Evolutionary conservation across 306 rosid genomes (phyloP).

Genomic region (Corylus heterophylla): DNA sequence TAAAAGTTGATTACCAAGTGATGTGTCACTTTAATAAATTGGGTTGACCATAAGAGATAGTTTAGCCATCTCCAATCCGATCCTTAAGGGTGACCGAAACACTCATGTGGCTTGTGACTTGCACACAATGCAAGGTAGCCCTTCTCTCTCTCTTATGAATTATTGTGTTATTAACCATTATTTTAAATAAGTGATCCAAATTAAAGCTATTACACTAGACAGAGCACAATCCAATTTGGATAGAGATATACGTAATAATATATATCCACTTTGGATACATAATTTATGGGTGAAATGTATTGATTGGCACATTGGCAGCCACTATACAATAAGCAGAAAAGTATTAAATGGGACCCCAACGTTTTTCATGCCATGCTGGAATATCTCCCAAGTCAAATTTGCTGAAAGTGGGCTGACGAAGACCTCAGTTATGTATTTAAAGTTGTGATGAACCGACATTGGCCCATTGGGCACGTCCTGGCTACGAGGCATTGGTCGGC

Average conservation of each 20-base stretch:
- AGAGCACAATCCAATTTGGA: no score
- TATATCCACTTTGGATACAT: background rate
- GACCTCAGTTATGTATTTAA: background rate
- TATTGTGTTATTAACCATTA: no score
- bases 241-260: background rate
- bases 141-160: no score
- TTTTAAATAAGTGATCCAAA: no score
- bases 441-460: background rate
- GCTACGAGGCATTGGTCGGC: background rate
- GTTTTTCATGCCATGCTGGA: constrained; percentile 11
- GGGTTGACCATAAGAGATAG: no score
- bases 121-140: no score
- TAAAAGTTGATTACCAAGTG: no score
- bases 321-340: constrained; percentile 5
- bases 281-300: background rate
- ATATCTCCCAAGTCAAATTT: constrained; percentile 10
- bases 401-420: background rate
- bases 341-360: constrained; percentile 26
- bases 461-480: background rate
- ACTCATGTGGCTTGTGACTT: no score
- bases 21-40: no score
- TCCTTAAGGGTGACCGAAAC: no score
- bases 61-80: no score
- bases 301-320: constrained; percentile 1
- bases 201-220: no score